Conservation (phyloP, 768 basidiomycete genomes). For the Russula vinacea region DNA sequence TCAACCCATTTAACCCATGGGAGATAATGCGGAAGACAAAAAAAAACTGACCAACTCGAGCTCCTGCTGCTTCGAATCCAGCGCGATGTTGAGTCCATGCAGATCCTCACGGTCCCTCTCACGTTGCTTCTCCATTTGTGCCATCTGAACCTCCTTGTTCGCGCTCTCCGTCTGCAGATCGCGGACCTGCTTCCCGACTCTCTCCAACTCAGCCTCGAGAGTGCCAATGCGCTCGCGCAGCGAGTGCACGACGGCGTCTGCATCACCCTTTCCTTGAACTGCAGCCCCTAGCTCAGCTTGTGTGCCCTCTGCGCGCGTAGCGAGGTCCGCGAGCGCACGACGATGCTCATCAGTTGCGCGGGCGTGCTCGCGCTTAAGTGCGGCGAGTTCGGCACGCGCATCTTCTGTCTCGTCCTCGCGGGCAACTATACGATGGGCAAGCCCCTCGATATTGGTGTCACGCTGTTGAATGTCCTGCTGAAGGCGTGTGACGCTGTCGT, state of each 20-base stretch:
- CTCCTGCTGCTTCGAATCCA: conserved; percentile 94
- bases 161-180: conserved; percentile 78
- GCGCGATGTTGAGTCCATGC: conserved; percentile 80
- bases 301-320: conserved; percentile 47
- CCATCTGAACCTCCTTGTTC: conserved; percentile 76
- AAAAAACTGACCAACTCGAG: conserved; percentile 68
- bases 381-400: conserved; percentile 53
- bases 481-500: conserved; percentile 52
- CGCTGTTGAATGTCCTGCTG: conserved; percentile 56
- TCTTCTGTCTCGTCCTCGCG: conserved; percentile 53
- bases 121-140: conserved; percentile 65
- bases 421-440: conserved; percentile 45
- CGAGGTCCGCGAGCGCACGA: conserved; percentile 46
- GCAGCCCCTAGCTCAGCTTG: conserved; percentile 48
- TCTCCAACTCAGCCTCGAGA: conserved; percentile 58
- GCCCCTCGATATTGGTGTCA: conserved; percentile 53
- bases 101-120: conserved; percentile 72
- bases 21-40: conserved; percentile 4
- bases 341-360: conserved; percentile 50
- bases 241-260: conserved; percentile 49
- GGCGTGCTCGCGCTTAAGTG: conserved; percentile 53
- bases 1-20: background rate
- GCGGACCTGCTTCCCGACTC: conserved; percentile 59
- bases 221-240: conserved; percentile 49
- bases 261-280: conserved; percentile 53